Evolutionary conservation across 805 yeast genomes (phyloP).

Genomic region (Tetrapisispora fleetii): DNA sequence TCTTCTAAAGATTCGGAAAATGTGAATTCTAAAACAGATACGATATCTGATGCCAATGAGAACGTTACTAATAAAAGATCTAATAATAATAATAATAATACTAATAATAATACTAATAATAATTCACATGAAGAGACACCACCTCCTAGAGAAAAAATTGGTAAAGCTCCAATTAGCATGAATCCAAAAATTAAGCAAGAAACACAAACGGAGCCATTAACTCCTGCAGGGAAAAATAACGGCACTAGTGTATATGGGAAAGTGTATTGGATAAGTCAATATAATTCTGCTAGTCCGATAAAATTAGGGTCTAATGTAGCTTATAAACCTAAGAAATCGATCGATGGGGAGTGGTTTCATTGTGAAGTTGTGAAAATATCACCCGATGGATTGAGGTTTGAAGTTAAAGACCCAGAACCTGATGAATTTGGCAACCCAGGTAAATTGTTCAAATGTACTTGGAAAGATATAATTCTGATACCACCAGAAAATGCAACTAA

Average conservation of each 20-base stretch:
- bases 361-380: slow-evolving; percentile 75
- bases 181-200: neutral
- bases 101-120: neutral
- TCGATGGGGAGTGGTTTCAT: slow-evolving; percentile 87
- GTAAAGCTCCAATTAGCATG: neutral
- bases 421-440: slow-evolving; percentile 89
- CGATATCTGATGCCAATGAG: neutral
- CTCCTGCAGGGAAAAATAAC: slow-evolving; percentile 12
- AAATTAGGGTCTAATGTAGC: slow-evolving; percentile 77
- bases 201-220: neutral
- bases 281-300: slow-evolving; percentile 49
- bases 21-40: neutral
- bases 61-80: neutral
- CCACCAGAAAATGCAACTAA: slow-evolving; percentile 41
- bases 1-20: neutral
- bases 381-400: slow-evolving; percentile 69
- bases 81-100: neutral
- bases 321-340: slow-evolving; percentile 56
- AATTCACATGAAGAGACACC: neutral
- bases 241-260: slow-evolving; percentile 29
- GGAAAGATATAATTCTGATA: slow-evolving; percentile 69
- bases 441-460: slow-evolving; percentile 69
- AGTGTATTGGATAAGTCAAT: slow-evolving; percentile 43
- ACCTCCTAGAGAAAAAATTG: neutral
- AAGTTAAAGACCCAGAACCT: slow-evolving; percentile 96